Base-by-base conservation (phyloP, 1,284 basidiomycete species). In the Cryptococcus amylolentus region DNA sequence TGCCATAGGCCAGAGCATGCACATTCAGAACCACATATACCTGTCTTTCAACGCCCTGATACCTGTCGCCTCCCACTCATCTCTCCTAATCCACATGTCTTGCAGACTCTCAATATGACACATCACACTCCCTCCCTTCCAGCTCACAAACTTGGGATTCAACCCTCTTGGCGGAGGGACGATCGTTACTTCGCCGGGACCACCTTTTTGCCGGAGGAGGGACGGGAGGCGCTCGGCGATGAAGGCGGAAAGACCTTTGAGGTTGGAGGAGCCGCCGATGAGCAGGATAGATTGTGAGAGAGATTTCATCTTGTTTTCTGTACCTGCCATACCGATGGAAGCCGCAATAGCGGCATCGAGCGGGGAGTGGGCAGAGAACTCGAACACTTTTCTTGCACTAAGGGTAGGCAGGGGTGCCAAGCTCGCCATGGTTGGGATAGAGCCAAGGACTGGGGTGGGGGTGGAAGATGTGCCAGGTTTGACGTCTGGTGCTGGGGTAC, bases 71-170 rank as follows among this genome's bases (percentile, higher is more conserved):
- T 79, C 89, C 92, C 92, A 98, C 75, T 98, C 95, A 45, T 86
- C 81, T 53, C 81, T 79, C 13, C 88, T 85, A 45, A 98, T 81
- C 92, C 95, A 98, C 62, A 97, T 78, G 67, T 98, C 95, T 49
- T 84, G 82, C 54, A 89, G 84, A 1, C 86, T 84, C 49, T 98
- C 95, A 82, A 98, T 88, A 75, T 91, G 89, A 31, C 88, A 91
- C 56, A 98, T 84, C 20, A 96, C 91, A n/a, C 88, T 86, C 18
- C 89, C 91, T 5, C 95, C 95, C 76, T 97, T 97, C 95, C 95
- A 98, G 23, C 86, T 86, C 42, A 98, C 81, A 49, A 91, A 86
- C 39, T 86, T 84, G 5, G 91, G 91, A 76, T 98, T 93, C 56
- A 97, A 86, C 57, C 93, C 91, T 69, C 93, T 89, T 1, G 93